phyloP scores from a whole-genome alignment of 2,329 filamentous ascomycete genomes.

The Cadophora luteo-olivacea region DNA sequence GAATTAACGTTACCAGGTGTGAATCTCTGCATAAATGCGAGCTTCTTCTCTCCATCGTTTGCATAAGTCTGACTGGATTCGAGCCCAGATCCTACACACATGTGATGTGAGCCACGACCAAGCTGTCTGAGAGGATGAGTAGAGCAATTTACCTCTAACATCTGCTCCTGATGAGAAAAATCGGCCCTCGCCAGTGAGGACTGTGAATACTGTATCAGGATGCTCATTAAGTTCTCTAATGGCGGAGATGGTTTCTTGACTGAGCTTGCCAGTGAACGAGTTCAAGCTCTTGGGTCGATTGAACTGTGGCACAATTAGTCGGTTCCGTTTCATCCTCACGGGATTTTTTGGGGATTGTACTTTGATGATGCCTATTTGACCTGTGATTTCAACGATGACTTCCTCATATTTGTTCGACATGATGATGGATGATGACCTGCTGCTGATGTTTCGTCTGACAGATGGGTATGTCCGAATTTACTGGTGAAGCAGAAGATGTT shows the following conservation, averaged over 20 bases:
- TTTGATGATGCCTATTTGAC: conserved; percentile 54
- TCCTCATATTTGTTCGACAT: conserved; percentile 47
- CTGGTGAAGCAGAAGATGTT: background rate
- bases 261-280: conserved; percentile 54
- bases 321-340: no score
- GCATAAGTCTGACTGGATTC: conserved; percentile 25
- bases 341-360: no score
- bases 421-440: background rate
- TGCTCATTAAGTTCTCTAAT: conserved; percentile 53
- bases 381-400: conserved; percentile 51
- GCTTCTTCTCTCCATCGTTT: conserved; percentile 39
- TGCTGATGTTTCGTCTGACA: background rate
- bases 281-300: conserved; percentile 56
- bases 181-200: conserved; percentile 56
- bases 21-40: conserved; percentile 36
- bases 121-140: background rate
- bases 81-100: conserved; percentile 24
- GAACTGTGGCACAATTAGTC: conserved; percentile 52
- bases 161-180: conserved; percentile 59
- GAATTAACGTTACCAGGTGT: conserved; percentile 27
- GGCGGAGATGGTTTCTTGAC: conserved; percentile 51
- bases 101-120: conserved; percentile 3
- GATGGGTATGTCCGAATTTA: background rate
- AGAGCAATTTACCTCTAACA: conserved; percentile 46
- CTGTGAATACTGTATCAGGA: conserved; percentile 56